A percentile compares a stretch with the other conserved stretches of the same genome.
These are phyloP conservation scores for Castanea crenata DNA, from an alignment of 306 rosid species.

Conservation along the genomic window DNA sequence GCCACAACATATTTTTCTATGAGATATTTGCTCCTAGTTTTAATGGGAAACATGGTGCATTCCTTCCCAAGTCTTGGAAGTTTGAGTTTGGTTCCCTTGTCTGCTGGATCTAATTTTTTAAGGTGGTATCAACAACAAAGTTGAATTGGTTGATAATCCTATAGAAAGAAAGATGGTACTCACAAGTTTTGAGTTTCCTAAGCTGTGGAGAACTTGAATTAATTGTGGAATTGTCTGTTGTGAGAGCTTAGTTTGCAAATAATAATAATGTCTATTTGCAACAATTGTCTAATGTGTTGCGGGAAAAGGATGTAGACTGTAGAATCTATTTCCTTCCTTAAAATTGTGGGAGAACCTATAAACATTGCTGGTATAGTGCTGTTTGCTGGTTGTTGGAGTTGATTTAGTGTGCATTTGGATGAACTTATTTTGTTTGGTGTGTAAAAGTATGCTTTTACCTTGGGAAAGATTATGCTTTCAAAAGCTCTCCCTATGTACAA, in stretches of 20 bases:
- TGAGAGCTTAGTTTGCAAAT: neutral
- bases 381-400: no score
- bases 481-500: no score
- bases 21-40: neutral
- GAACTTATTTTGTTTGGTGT: no score
- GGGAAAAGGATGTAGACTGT: neutral
- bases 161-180: neutral
- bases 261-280: neutral
- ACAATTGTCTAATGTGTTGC: neutral
- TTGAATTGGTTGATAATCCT: neutral
- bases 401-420: no score
- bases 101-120: neutral
- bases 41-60: neutral
- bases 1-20: neutral
- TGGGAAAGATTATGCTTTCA: no score
- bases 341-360: no score
- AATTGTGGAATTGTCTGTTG: neutral
- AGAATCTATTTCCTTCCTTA: no score
- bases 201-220: slow-evolving; percentile 1
- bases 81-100: neutral
- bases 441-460: no score
- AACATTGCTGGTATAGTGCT: no score
- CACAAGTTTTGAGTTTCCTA: neutral
- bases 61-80: neutral
- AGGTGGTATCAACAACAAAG: neutral